A percentile compares a stretch with the other conserved stretches of the same genome.
phyloP scores from a whole-genome alignment of 129 eudicot genomes.

The Erigeron canadensis region DNA sequence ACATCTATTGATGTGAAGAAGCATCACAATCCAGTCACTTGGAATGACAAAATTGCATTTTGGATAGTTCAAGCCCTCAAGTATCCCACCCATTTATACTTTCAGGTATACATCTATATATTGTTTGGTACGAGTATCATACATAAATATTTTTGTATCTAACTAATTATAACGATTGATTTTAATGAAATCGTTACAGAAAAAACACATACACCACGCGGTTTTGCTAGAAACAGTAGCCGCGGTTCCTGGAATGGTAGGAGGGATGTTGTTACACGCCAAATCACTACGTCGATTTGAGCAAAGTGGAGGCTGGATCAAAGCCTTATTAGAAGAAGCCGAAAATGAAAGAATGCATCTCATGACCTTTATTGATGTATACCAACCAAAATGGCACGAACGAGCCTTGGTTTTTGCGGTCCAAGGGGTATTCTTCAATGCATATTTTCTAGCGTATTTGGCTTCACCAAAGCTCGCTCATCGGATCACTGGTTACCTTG shows the following conservation, averaged over 20 bases:
- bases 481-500: slow-evolving; percentile 50
- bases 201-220: slow-evolving; percentile 51
- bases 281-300: slow-evolving; percentile 59
- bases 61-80: slow-evolving; percentile 61
- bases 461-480: slow-evolving; percentile 60
- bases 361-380: slow-evolving; percentile 51
- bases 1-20: slow-evolving; percentile 57
- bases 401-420: slow-evolving; percentile 51
- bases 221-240: slow-evolving; percentile 59
- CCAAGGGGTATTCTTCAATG: slow-evolving; percentile 55
- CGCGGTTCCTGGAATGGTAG: slow-evolving; percentile 60
- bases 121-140: too few species aligned
- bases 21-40: slow-evolving; percentile 51
- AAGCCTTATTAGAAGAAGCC: slow-evolving; percentile 55
- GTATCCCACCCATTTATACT: slow-evolving; percentile 52
- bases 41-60: slow-evolving; percentile 57
- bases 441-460: slow-evolving; percentile 49
- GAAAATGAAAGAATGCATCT: slow-evolving; percentile 64
- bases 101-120: slow-evolving; percentile 33
- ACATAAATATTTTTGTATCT: too few species aligned
- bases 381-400: slow-evolving; percentile 49
- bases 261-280: slow-evolving; percentile 54
- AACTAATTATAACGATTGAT: too few species aligned
- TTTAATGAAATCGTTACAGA: slow-evolving; percentile 21
- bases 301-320: slow-evolving; percentile 67